Conservation (phyloP, 257 asterid genomes). For the Solanum paucissectum region DNA sequence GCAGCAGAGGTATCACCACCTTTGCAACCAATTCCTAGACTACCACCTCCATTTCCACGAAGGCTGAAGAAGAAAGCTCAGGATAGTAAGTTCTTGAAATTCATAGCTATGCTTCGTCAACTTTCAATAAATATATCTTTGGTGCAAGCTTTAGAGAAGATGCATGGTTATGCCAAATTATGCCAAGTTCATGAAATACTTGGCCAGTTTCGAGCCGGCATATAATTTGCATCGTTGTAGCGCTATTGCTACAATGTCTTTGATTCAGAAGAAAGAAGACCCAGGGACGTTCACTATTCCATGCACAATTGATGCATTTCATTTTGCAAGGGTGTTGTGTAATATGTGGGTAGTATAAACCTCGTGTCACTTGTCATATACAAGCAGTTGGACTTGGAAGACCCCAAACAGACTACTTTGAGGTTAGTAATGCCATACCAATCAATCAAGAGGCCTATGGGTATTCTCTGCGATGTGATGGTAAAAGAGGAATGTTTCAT, state of each 20-base stretch:
- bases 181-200: background rate
- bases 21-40: background rate
- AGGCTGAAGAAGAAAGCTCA: background rate
- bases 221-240: too few species aligned
- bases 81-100: background rate
- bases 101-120: background rate
- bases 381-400: background rate
- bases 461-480: background rate
- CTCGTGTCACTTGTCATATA: background rate
- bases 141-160: background rate
- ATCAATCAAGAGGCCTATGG: background rate
- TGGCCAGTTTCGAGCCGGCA: background rate
- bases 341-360: background rate
- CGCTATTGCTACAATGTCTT: too few species aligned
- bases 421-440: background rate
- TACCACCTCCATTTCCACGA: background rate
- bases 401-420: background rate
- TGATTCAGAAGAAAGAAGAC: background rate
- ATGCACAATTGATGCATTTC: background rate
- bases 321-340: background rate
- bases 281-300: background rate
- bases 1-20: background rate
- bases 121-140: background rate
- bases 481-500: background rate
- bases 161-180: background rate